Evolutionary conservation across 805 yeast genomes (phyloP).

Genomic region (Tetrapisispora arboricola): DNA sequence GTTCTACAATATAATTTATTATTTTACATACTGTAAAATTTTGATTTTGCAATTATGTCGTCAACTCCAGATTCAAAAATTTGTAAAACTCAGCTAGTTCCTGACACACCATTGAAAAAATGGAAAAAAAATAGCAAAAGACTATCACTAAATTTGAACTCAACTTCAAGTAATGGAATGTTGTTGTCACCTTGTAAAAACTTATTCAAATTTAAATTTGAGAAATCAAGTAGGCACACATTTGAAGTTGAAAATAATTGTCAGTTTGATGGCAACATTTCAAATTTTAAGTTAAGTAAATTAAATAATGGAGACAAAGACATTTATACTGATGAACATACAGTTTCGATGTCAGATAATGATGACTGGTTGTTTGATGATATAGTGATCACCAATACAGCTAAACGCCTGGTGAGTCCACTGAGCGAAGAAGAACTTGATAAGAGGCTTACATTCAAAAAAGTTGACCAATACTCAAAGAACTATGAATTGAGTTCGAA

Average conservation of each 20-base stretch:
- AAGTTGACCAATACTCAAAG: neutral
- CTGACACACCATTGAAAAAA: neutral
- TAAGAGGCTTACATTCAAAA: too few species aligned
- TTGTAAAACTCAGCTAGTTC: neutral
- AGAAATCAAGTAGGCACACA: too few species aligned
- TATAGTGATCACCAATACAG: neutral
- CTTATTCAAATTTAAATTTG: too few species aligned
- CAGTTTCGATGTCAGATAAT: neutral
- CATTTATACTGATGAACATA: constrained; percentile 2
- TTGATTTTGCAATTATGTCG: too few species aligned
- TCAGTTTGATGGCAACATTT: too few species aligned
- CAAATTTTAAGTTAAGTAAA: too few species aligned
- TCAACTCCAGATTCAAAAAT: constrained; percentile 1
- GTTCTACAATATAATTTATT: too few species aligned
- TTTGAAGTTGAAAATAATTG: too few species aligned
- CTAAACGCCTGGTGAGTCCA: constrained; percentile 1
- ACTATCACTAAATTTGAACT: neutral
- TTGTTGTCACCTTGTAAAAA: neutral
- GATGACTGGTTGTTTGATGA: neutral
- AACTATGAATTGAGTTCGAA: neutral
- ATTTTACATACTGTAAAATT: too few species aligned
- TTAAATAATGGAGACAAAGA: too few species aligned
- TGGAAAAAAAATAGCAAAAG: neutral
- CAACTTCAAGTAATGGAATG: neutral
- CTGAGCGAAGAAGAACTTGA: constrained; percentile 4